Evolutionary conservation across 2,329 filamentous ascomycete genomes (phyloP).

Genomic region (Lasiodiplodia gonubiensis): DNA sequence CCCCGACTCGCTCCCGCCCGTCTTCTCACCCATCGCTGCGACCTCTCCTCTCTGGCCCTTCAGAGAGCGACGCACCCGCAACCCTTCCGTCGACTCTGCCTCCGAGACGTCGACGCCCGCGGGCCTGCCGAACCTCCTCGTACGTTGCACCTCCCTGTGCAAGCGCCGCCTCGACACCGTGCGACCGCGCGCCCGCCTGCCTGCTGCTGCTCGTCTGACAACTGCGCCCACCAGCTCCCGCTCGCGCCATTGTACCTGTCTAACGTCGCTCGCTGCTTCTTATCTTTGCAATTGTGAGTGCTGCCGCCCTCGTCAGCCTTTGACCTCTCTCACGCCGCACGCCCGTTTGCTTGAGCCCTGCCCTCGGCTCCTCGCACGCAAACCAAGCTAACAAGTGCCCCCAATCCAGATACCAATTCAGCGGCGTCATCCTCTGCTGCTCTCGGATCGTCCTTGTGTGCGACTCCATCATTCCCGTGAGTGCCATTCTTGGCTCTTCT

Average conservation of each 20-base stretch:
- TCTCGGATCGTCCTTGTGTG: conserved; percentile 21
- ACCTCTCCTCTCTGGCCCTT: conserved; percentile 12
- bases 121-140: not conserved
- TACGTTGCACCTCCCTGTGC: conserved; percentile 20
- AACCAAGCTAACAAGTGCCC: conserved; percentile 5
- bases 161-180: conserved; percentile 19
- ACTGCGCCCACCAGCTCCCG: not conserved
- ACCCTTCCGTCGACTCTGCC: not conserved
- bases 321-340: not conserved
- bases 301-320: not conserved
- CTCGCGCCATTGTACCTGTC: conserved; percentile 16
- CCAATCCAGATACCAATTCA: conserved; percentile 26
- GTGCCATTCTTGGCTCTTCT: conserved; percentile 27
- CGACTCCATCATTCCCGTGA: conserved; percentile 19
- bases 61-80: conserved; percentile 4
- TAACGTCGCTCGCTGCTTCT: conserved; percentile 19
- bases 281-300: conserved; percentile 6
- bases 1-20: conserved; percentile 18
- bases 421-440: conserved; percentile 1
- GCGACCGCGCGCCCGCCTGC: conserved; percentile 16
- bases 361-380: conserved; percentile 12
- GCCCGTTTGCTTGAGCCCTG: conserved; percentile 1
- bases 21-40: conserved; percentile 10
- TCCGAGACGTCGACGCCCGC: not conserved
- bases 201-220: conserved; percentile 21